Conservation (phyloP, 2,329 filamentous ascomycete species). For the Pyrenophora seminiperda region DNA sequence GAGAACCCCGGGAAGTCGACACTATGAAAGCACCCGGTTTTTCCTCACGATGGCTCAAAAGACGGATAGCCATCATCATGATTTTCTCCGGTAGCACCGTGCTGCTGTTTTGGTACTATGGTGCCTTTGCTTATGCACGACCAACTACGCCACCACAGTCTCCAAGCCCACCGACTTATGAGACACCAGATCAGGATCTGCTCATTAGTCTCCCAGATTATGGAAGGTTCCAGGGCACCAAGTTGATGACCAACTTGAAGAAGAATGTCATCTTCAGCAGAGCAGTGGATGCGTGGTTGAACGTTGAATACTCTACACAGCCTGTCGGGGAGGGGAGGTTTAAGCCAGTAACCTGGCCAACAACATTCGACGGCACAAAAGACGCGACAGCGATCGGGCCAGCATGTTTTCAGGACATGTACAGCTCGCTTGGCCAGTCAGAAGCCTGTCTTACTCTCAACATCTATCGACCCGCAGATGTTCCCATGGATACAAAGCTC, state of each 20-base stretch:
- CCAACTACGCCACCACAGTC: slow-evolving; percentile 15
- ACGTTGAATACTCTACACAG: slow-evolving; percentile 55
- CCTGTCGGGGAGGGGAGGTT: slow-evolving; percentile 51
- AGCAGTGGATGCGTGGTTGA: slow-evolving; percentile 56
- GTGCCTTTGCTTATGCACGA: slow-evolving; percentile 21
- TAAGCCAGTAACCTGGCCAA: slow-evolving; percentile 49
- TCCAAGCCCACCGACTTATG: slow-evolving; percentile 9
- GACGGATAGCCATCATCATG: slow-evolving; percentile 23
- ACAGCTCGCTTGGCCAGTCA: slow-evolving; percentile 26
- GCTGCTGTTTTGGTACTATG: slow-evolving; percentile 32
- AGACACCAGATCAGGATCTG: slow-evolving; percentile 22
- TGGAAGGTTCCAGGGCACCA: slow-evolving; percentile 50
- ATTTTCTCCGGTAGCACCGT: slow-evolving; percentile 26
- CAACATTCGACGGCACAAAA: slow-evolving; percentile 49
- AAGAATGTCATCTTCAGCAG: slow-evolving; percentile 38
- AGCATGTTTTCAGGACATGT: slow-evolving; percentile 53
- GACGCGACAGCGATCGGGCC: slow-evolving; percentile 51
- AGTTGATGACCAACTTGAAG: slow-evolving; percentile 44
- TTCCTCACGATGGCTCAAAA: slow-evolving; percentile 24
- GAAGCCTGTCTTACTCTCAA: slow-evolving; percentile 45
- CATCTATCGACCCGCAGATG: slow-evolving; percentile 35
- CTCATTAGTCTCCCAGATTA: slow-evolving; percentile 48
- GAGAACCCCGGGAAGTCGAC: slow-evolving; percentile 3
- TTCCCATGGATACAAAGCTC: slow-evolving; percentile 35
- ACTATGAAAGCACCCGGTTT: slow-evolving; percentile 13